These are phyloP conservation scores for Angomonas deanei DNA, from an alignment of 208 protist genomes.

Conservation along the genomic window DNA sequence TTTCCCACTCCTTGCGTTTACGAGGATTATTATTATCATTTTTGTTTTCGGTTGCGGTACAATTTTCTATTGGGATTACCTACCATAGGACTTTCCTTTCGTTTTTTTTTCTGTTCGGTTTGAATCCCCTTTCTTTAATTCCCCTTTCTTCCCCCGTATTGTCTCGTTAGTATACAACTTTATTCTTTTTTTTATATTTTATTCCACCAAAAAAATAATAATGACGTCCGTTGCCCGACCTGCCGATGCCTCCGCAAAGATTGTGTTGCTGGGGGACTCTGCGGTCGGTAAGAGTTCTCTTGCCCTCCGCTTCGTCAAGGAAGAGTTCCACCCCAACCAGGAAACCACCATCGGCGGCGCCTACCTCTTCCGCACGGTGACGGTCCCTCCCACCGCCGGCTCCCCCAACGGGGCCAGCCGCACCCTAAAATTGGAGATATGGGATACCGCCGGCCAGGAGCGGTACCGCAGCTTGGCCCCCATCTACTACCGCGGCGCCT, in stretches of 20 bases:
- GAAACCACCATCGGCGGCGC: constrained; percentile 85
- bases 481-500: constrained; percentile 92
- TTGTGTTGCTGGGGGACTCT: constrained; percentile 87
- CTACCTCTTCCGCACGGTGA: constrained; percentile 78
- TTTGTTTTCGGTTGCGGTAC: neutral
- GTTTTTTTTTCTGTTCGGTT: constrained; percentile 3
- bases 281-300: constrained; percentile 88
- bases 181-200: constrained; percentile 2
- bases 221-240: constrained; percentile 6
- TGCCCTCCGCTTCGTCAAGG: constrained; percentile 76
- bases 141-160: neutral
- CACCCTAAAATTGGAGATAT: constrained; percentile 85
- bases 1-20: neutral
- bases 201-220: no score
- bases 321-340: constrained; percentile 81
- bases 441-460: constrained; percentile 92
- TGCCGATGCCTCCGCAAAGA: constrained; percentile 50
- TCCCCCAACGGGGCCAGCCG: constrained; percentile 14
- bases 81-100: neutral
- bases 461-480: constrained; percentile 87
- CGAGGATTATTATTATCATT: neutral
- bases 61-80: neutral
- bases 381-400: constrained; percentile 29
- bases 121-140: neutral
- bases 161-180: neutral